Conservation (phyloP, 257 asterid species). For the Solanum medicagineum region DNA sequence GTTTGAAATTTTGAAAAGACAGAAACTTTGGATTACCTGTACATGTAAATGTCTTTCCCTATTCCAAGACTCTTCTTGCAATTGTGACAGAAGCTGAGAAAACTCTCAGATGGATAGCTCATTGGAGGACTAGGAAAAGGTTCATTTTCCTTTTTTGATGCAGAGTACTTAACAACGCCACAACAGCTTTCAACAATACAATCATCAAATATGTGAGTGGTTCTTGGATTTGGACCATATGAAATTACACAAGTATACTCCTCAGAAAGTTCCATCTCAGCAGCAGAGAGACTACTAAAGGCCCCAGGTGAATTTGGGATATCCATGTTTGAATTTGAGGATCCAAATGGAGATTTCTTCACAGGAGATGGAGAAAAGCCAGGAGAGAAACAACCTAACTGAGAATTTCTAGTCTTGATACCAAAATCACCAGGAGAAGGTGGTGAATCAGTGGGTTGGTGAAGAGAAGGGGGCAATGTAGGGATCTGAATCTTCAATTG, state of each 20-base stretch:
- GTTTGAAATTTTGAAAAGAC: background rate
- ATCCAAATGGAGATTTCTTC: slow-evolving; percentile 41
- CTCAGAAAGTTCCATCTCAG: slow-evolving; percentile 84
- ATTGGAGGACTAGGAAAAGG: slow-evolving; percentile 3
- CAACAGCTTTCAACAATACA: slow-evolving; percentile 72
- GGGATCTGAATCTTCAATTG: slow-evolving; percentile 72
- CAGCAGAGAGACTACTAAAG: slow-evolving; percentile 36
- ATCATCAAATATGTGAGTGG: slow-evolving; percentile 77
- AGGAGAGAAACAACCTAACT: slow-evolving; percentile 34
- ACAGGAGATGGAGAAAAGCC: slow-evolving; percentile 18
- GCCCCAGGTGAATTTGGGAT: slow-evolving; percentile 10
- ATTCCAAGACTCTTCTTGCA: slow-evolving; percentile 71
- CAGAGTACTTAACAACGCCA: slow-evolving; percentile 40
- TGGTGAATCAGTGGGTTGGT: slow-evolving; percentile 38
- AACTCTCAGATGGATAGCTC: slow-evolving; percentile 56
- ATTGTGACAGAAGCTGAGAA: slow-evolving; percentile 62
- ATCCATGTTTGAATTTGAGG: slow-evolving; percentile 20
- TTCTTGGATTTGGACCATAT: slow-evolving; percentile 71
- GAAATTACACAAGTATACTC: slow-evolving; percentile 86
- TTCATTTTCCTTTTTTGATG: slow-evolving; percentile 16
- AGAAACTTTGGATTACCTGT: slow-evolving; percentile 37
- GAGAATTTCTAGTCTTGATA: slow-evolving; percentile 50
- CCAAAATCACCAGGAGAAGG: slow-evolving; percentile 68
- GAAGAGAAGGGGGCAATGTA: slow-evolving; percentile 22
- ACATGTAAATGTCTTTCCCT: slow-evolving; percentile 71